These are phyloP conservation scores for Euryodendron excelsum DNA, from an alignment of 148 eudicot genomes.

Conservation along the genomic window DNA sequence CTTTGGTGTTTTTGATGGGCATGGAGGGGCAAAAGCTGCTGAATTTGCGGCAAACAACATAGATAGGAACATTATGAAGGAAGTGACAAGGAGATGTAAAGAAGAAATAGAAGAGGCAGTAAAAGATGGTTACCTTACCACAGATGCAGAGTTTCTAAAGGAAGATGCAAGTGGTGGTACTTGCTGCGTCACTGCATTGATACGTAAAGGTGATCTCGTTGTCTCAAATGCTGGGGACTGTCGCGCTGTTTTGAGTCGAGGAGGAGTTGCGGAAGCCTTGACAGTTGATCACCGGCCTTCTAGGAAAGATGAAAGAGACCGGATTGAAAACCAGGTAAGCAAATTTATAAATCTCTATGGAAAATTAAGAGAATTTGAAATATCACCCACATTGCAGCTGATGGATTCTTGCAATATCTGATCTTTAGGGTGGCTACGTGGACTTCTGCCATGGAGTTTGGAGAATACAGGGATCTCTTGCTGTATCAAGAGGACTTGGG, in stretches of 20 bases:
- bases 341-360: no score
- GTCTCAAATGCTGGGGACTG: slow-evolving; percentile 75
- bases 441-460: slow-evolving; percentile 52
- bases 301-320: slow-evolving; percentile 39
- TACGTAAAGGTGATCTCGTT: slow-evolving; percentile 35
- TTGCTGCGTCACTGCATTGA: slow-evolving; percentile 57
- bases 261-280: slow-evolving; percentile 59
- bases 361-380: no score
- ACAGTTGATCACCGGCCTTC: slow-evolving; percentile 61
- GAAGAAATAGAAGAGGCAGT: slow-evolving; percentile 35
- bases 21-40: slow-evolving; percentile 73
- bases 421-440: slow-evolving; percentile 59
- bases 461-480: slow-evolving; percentile 71
- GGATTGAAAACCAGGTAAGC: slow-evolving; percentile 46
- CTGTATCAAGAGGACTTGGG: slow-evolving; percentile 64
- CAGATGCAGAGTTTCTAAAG: slow-evolving; percentile 46
- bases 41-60: slow-evolving; percentile 55
- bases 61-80: slow-evolving; percentile 41
- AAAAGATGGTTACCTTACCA: slow-evolving; percentile 44
- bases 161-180: slow-evolving; percentile 46
- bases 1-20: slow-evolving; percentile 76
- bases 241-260: slow-evolving; percentile 61
- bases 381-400: neutral
- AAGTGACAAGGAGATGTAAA: slow-evolving; percentile 22
- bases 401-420: neutral